Percentiles rank a stretch among this genome's conserved stretches.
Evolutionary conservation across 805 yeast species (phyloP).

Genomic region (Zygoascus tannicola): DNA sequence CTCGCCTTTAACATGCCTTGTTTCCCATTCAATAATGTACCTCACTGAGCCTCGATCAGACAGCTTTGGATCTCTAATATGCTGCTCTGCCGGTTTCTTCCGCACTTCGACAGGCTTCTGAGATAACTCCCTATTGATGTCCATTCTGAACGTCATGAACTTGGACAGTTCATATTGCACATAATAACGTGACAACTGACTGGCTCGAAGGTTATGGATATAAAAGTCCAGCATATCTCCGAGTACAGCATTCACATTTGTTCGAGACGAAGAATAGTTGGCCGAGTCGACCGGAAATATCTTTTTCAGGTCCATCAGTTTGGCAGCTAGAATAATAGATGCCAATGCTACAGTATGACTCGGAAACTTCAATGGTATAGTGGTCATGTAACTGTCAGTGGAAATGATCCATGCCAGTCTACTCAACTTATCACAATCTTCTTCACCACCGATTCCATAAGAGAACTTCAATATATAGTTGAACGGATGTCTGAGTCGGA

Average conservation of each 20-base stretch:
- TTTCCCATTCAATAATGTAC: conserved; percentile 23
- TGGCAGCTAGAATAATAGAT: conserved; percentile 50
- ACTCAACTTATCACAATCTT: conserved; percentile 36
- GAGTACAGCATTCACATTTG: conserved; percentile 38
- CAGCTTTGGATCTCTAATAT: conserved; percentile 22
- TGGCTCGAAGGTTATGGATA: conserved; percentile 45
- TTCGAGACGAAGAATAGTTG: conserved; percentile 14
- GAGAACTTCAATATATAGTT: conserved; percentile 52
- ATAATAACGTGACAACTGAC: conserved; percentile 36
- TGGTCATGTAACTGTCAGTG: conserved; percentile 66
- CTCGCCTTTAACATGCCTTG: conserved; percentile 16
- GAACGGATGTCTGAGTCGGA: conserved; percentile 59
- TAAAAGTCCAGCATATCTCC: conserved; percentile 52
- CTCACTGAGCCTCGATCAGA: conserved; percentile 28
- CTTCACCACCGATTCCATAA: conserved; percentile 25
- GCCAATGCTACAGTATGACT: conserved; percentile 70
- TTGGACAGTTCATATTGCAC: conserved; percentile 6
- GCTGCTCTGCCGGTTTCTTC: neutral
- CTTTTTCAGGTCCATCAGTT: conserved; percentile 29
- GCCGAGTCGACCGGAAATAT: conserved; percentile 28
- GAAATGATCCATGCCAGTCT: conserved; percentile 63
- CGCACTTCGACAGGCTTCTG: conserved; percentile 18
- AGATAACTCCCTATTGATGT: conserved; percentile 36
- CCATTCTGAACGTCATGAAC: conserved; percentile 15
- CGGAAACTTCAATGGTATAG: conserved; percentile 58